Base-by-base conservation (phyloP, 805 yeast genomes). In the Wickerhamomyces ciferrii region DNA sequence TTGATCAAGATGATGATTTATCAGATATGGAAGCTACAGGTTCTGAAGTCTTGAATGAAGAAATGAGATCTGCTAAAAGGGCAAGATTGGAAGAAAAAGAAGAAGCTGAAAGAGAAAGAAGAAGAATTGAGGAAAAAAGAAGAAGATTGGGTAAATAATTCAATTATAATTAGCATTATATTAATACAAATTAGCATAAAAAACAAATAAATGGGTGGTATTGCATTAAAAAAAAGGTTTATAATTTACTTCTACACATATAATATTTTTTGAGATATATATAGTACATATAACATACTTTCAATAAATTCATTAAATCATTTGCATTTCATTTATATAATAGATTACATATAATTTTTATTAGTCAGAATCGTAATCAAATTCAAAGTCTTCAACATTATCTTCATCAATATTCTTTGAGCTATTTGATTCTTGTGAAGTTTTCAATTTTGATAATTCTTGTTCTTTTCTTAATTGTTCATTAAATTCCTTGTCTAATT, bases 11-110 rank as follows among this genome's bases (percentile, higher is more conserved):
- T 44, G 80, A 76, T 46, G 77, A 73, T 45, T 74, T 76, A 8
- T 71, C 71, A 21, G 76, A 87, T 57, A 92, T 94, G 97, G 98
- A 92, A 61, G 97, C 97, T 3, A 84, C 94, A 1, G 97, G 97
- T 24, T 83, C 83, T 24, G 97, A 92, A 52, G 80, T 94, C 21
- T 68, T 89, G 38, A 87, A 79, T 47, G 99, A 92, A 58, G 99
- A 92, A 65, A 77, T 70, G 50, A 59, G 76, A 31, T 84, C 96
- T 13, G 71, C 81, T 34, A 74, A 74, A 43, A 75, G 74, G 45
- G 99, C 96, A 0, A 75, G 78, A 53, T 51, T 74, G 36, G 99
- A 94, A 60, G 99, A 92, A 59, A 68, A 72, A 42, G 68, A 75
- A 44, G 97, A 91, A 61, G 79, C 78, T 57, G 78, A 70, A 45